Percentiles rank a stretch among this genome's conserved stretches.
phyloP scores from a whole-genome alignment of 106 monocot genomes.

The Dioscorea dumetorum region DNA sequence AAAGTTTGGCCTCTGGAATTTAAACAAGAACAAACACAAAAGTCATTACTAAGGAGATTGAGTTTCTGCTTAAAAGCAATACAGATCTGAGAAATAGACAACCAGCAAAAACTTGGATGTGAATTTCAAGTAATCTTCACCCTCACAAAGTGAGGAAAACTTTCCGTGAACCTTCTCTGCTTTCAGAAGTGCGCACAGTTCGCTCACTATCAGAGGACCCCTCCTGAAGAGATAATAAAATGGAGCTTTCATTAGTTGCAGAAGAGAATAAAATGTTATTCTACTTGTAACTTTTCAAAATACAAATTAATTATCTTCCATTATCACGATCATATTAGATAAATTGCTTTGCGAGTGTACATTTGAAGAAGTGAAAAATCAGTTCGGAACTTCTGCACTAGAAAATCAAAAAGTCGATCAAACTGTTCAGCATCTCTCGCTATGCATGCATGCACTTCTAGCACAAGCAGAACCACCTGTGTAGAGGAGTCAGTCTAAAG shows the following conservation, averaged over 20 bases:
- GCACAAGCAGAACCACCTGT: slow-evolving; percentile 81
- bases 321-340: too few species aligned
- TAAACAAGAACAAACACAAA: not conserved
- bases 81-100: not conserved
- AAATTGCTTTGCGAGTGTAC: slow-evolving; percentile 14
- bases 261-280: not conserved
- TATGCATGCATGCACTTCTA: slow-evolving; percentile 84
- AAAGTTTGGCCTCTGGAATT: slow-evolving; percentile 81
- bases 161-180: slow-evolving; percentile 78
- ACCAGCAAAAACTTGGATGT: slow-evolving; percentile 96
- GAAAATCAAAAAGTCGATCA: slow-evolving; percentile 43
- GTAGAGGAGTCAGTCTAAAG: too few species aligned
- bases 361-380: slow-evolving; percentile 68
- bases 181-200: slow-evolving; percentile 84
- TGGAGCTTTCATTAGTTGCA: not conserved
- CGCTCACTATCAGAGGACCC: slow-evolving; percentile 85
- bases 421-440: slow-evolving; percentile 67
- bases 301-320: too few species aligned
- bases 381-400: slow-evolving; percentile 50
- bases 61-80: not conserved
- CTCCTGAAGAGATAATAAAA: slow-evolving; percentile 40
- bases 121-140: slow-evolving; percentile 76
- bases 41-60: not conserved
- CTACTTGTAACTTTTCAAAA: too few species aligned
- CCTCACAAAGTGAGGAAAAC: slow-evolving; percentile 75